phyloP scores from a whole-genome alignment of 2,329 filamentous ascomycete genomes.

The Karstenula rhodostoma region DNA sequence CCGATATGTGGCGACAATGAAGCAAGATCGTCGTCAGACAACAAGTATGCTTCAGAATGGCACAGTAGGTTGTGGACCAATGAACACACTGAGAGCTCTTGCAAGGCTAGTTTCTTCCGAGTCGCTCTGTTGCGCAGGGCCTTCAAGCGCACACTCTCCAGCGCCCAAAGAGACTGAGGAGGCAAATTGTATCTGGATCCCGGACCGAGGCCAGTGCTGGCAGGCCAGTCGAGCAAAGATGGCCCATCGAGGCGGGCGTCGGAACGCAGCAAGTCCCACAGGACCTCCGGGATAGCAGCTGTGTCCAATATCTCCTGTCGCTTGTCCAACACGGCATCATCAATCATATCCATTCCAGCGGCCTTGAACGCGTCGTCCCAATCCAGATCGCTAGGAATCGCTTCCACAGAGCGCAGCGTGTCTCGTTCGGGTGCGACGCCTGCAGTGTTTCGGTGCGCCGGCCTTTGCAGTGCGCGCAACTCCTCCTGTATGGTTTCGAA shows the following conservation, averaged over 20 bases:
- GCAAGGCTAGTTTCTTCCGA: slow-evolving; percentile 54
- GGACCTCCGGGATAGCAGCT: slow-evolving; percentile 23
- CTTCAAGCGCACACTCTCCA: slow-evolving; percentile 37
- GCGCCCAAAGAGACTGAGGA: slow-evolving; percentile 57
- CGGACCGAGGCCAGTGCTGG: slow-evolving; percentile 49
- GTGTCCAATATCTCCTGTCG: slow-evolving; percentile 25
- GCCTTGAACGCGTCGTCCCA: slow-evolving; percentile 29
- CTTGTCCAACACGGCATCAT: slow-evolving; percentile 27
- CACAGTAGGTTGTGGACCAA: slow-evolving; percentile 50
- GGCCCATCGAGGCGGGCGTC: slow-evolving; percentile 39
- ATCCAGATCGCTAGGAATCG: slow-evolving; percentile 29
- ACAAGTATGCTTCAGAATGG: slow-evolving; percentile 21
- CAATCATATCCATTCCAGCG: slow-evolving; percentile 37
- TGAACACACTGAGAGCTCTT: slow-evolving; percentile 51
- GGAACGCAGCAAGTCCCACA: slow-evolving; percentile 39
- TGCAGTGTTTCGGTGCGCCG: neutral
- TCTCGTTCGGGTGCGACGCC: slow-evolving; percentile 6
- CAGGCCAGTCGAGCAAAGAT: slow-evolving; percentile 45
- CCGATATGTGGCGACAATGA: slow-evolving; percentile 33
- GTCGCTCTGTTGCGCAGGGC: slow-evolving; percentile 45
- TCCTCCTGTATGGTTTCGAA: slow-evolving; percentile 63
- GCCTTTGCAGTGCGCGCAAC: neutral
- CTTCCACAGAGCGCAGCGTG: slow-evolving; percentile 22
- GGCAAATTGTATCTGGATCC: slow-evolving; percentile 44
- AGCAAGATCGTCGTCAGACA: slow-evolving; percentile 15